phyloP scores from a whole-genome alignment of 2,329 filamentous ascomycete species.

The Microcera coccophila region DNA sequence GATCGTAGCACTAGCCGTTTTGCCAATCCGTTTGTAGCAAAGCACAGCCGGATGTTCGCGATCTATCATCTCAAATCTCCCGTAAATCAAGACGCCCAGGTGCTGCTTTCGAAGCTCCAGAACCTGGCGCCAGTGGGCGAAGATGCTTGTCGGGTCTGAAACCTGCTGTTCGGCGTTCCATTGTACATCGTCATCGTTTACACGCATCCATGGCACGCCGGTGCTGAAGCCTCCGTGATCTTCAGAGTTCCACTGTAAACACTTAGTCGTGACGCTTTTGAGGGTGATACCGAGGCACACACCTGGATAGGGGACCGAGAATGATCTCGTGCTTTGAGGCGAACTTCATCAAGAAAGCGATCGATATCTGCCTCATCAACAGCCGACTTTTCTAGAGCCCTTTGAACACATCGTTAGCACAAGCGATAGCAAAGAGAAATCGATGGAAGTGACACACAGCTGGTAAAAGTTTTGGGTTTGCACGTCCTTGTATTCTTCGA shows the following conservation, averaged over 20 bases:
- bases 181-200: slow-evolving; percentile 16
- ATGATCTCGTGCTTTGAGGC: not conserved
- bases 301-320: not conserved
- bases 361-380: not conserved
- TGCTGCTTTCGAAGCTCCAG: not conserved
- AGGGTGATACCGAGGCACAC: not conserved
- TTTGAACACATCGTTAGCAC: not conserved
- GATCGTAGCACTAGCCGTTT: not conserved
- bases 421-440: not conserved
- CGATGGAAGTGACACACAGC: not conserved
- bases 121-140: not conserved
- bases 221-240: slow-evolving; percentile 11
- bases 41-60: not conserved
- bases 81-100: slow-evolving; percentile 10
- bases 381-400: not conserved
- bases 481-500: not conserved
- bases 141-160: not conserved
- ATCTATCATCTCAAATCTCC: slow-evolving; percentile 9
- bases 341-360: not conserved
- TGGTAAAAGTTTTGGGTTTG: not conserved
- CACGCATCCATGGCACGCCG: slow-evolving; percentile 15
- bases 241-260: not conserved
- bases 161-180: not conserved
- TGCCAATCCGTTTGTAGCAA: not conserved
- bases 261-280: not conserved